Evolutionary conservation across 2,329 filamentous ascomycete genomes (phyloP).

Genomic region (Xylaria hypoxylon): DNA sequence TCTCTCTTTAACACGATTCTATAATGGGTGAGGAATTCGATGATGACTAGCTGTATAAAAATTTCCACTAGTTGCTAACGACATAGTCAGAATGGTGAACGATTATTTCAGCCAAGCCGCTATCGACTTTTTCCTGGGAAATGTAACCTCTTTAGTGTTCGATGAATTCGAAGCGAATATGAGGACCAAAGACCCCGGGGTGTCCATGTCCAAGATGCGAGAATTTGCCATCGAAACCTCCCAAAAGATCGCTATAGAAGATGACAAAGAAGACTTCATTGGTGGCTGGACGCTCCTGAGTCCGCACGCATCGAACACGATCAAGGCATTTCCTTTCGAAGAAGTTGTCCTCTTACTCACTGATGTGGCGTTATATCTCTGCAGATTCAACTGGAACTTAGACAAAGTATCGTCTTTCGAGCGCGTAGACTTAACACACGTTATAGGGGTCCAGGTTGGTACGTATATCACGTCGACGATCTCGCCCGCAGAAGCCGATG

Average conservation of each 20-base stretch:
- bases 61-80: slow-evolving; percentile 24
- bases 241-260: slow-evolving; percentile 85
- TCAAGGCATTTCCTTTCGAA: slow-evolving; percentile 80
- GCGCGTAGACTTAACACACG: slow-evolving; percentile 79
- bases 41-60: neutral
- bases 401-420: slow-evolving; percentile 96
- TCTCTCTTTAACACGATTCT: slow-evolving; percentile 82
- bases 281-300: slow-evolving; percentile 90
- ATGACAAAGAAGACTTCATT: slow-evolving; percentile 85
- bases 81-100: slow-evolving; percentile 81
- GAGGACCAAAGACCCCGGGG: slow-evolving; percentile 90
- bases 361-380: slow-evolving; percentile 85
- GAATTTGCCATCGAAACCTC: slow-evolving; percentile 92
- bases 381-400: slow-evolving; percentile 92
- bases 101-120: slow-evolving; percentile 97
- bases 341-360: slow-evolving; percentile 91
- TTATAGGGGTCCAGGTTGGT: slow-evolving; percentile 80
- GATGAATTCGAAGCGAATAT: slow-evolving; percentile 95
- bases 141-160: slow-evolving; percentile 85
- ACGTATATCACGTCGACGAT: slow-evolving; percentile 93
- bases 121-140: slow-evolving; percentile 93
- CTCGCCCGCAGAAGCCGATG: slow-evolving; percentile 80
- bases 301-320: slow-evolving; percentile 76
- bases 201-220: slow-evolving; percentile 85
- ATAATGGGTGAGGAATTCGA: slow-evolving; percentile 66